Evolutionary conservation across 202 grass and related monocot species (phyloP), one percentile per base, ranked within the genome.

Genomic region (Carex sylvatica): DNA sequence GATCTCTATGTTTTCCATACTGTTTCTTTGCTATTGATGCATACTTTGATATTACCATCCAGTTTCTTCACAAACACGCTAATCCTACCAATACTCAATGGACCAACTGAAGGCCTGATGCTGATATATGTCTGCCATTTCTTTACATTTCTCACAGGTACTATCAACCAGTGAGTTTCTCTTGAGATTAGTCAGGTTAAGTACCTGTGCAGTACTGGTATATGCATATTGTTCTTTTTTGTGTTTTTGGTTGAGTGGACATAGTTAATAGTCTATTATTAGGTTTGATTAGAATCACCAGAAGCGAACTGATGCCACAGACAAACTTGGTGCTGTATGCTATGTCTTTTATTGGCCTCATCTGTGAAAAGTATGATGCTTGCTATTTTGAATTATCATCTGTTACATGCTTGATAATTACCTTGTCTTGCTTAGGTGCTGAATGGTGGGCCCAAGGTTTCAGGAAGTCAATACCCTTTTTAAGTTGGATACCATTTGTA

Each of bases 401-500:
- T 84, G 0, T 36, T 35, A 53, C 16, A 5, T 24, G 33, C 73
- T 78, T 85, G 63, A 70, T 81, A 20, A 80, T 91, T 82, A 70
- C n/a, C 76, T 23, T 80, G 49, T 56, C 65, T 56, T 46, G 68
- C 82, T 73, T 86, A 98, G 95, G 96, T n/a, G 96, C 96, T 90
- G 96, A 99, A 93, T 99, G 96, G 96, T 99, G 96, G 95, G 91
- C 91, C 35, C 92, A 98, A 80, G 95, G 93, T 91, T 98, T 95
- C 84, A 90, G 83, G 66, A 95, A 95, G 78, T 99, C 93, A 51
- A 85, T 99, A 35, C 96, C 93, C 67, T 55, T 99, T 80, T 38
- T 93, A 61, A 83, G 85, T 86, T 99, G 88, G 96, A 79, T 99
- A 80, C 91, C 96, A 75, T 90, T 94, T 85, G 52, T 91, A 86